Conservation (phyloP, 768 basidiomycete genomes). For the Phanerodontia chrysosporium region DNA sequence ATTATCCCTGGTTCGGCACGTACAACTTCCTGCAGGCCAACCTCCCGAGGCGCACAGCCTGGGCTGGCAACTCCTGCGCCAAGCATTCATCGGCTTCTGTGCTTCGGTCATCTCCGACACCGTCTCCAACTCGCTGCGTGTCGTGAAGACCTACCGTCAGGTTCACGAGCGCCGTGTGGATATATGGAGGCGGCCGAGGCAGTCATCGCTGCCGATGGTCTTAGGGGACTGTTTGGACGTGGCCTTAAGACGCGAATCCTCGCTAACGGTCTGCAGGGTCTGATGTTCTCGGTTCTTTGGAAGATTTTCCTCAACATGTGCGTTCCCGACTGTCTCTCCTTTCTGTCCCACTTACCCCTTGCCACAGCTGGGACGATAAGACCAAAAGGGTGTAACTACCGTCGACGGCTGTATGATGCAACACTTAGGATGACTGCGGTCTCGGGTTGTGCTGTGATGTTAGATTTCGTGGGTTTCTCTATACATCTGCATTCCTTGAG, state of each 20-base stretch:
- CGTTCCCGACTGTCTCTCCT: conserved; percentile 28
- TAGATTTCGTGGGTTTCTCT: no score
- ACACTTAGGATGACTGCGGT: not conserved
- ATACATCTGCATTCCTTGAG: no score
- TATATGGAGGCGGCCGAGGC: conserved; percentile 75
- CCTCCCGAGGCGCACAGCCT: conserved; percentile 56
- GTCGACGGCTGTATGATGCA: no score
- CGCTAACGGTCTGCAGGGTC: conserved; percentile 86
- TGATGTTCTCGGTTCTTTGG: conserved; percentile 93
- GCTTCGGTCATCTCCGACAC: conserved; percentile 86
- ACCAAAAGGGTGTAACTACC: conserved; percentile 3
- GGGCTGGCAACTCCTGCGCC: conserved; percentile 61
- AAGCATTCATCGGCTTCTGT: conserved; percentile 88
- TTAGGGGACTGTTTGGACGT: conserved; percentile 79
- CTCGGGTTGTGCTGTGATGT: no score
- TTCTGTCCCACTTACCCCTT: not conserved
- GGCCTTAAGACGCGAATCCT: conserved; percentile 87
- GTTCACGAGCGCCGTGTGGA: conserved; percentile 76
- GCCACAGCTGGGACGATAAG: conserved; percentile 8
- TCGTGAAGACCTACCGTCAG: conserved; percentile 95
- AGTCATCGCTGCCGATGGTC: conserved; percentile 72
- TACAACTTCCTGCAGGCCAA: conserved; percentile 74
- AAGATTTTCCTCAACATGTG: conserved; percentile 85
- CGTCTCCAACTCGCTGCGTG: conserved; percentile 82
- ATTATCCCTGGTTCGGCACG: conserved; percentile 86